Evolutionary conservation across 2,329 filamentous ascomycete genomes (phyloP), one percentile per base, ranked within the genome.

Genomic region (Tricladium varicosporioides): DNA sequence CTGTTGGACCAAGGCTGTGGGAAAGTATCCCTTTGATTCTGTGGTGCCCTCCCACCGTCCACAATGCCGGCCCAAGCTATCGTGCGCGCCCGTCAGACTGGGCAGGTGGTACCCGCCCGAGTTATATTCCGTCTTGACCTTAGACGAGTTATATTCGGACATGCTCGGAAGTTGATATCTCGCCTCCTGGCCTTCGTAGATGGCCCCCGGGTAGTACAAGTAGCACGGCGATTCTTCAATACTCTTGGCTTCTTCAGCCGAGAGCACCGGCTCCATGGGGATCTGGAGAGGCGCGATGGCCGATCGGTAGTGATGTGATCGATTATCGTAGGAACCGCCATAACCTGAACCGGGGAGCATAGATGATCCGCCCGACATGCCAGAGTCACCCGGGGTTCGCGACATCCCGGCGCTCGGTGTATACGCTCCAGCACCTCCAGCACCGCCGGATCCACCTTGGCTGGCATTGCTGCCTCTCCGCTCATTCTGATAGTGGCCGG

Each of bases 401-500:
- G 63, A 63, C 14, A 62, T 45, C 16, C 62, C 58, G 9, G 62
- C 62, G 32, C 59, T 63, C 13, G 65, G 56, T 5, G 67, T 62
- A 50, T 69, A 71, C 8, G 65, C 62, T 5, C 69, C 68, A 16
- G 59, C 61, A 16, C 66, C 67, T 27, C 66, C 62, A 33, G 59
- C 57, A 22, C 66, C 65, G 1, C 66, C 68, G 11, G 64, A 57
- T 5, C 80, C 80, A 53, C 81, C 82, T 65, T 81, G 79, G 58
- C 80, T 82, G 13, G 78, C 74, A 62, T 78, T 81, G 48, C 65
- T 69, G 50, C 79, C 74, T 54, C 80, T 75, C 32, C 80, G 72
- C 40, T 78, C 78, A 56, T 80, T 80, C 55, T 81, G 79, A 68
- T 85, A 85, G 65, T 85, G 85, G 1, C 84, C 84, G 1, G 85